Conservation (phyloP, 2,329 filamentous ascomycete species). For the Byssoonygena ceratinophila region DNA sequence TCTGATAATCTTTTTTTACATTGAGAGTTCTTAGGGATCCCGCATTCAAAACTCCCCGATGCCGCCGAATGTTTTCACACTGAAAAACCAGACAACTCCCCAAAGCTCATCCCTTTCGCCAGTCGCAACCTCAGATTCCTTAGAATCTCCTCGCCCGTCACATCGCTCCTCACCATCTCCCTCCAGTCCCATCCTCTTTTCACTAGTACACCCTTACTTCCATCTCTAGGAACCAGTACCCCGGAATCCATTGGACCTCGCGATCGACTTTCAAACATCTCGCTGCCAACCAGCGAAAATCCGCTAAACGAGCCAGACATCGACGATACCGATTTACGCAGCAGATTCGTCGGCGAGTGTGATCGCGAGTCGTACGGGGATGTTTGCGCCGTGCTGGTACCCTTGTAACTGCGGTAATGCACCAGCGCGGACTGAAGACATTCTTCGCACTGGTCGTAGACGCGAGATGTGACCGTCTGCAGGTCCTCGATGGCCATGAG, state of each 20-base stretch:
- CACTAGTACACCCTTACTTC: constrained; percentile 26
- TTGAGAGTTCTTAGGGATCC: neutral
- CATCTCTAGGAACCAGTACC: constrained; percentile 34
- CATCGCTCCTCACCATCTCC: constrained; percentile 45
- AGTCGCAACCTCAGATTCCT: constrained; percentile 60
- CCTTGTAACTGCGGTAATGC: constrained; percentile 32
- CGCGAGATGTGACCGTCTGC: constrained; percentile 60
- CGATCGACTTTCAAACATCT: constrained; percentile 48
- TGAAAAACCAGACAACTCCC: constrained; percentile 22
- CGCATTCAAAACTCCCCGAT: neutral
- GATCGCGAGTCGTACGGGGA: constrained; percentile 11
- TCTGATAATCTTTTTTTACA: too few species aligned
- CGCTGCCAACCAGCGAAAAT: constrained; percentile 63
- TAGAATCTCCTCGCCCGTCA: constrained; percentile 59
- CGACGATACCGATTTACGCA: constrained; percentile 52
- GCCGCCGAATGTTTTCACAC: neutral
- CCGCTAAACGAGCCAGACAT: constrained; percentile 45
- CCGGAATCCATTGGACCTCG: constrained; percentile 32
- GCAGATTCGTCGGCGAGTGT: constrained; percentile 51
- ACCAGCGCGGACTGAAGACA: constrained; percentile 65
- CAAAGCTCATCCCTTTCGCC: constrained; percentile 54
- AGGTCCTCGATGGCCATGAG: constrained; percentile 71
- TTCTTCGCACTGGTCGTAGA: constrained; percentile 64
- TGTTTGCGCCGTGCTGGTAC: constrained; percentile 30
- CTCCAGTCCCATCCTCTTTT: constrained; percentile 66